Base-by-base conservation (phyloP, 208 protist genomes). In the Acanthamoeba castellanii region DNA sequence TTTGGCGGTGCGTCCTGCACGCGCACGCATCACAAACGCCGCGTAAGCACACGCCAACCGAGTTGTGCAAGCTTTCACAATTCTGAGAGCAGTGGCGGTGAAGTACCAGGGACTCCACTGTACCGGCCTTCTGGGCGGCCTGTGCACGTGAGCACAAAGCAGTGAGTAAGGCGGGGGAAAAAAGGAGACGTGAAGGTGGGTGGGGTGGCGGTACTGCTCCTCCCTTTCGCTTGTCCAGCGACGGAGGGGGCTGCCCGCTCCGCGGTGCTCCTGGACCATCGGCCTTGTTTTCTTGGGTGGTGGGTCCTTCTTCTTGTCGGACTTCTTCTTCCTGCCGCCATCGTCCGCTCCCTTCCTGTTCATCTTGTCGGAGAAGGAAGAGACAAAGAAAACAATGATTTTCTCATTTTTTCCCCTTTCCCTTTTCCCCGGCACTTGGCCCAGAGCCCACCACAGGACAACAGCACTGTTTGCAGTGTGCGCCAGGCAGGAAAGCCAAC, bases 281-380 rank as follows among this genome's bases (percentile, higher is more conserved):
- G 6, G 37, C 25, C 34, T 93, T 72, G 61, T 22, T 11, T 50
- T 50, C 37, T 81, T 81, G 8, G 72, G 72, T 50, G 81, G 81
- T 88, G 81, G 47, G 50, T 93, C 42, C 32, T 93, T 93, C 68
- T 93, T 93, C 64, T 93, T 93, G 88, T 93, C 88, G 27, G 34
- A 34, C 68, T 93, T 93, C 68, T 93, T 93, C 88, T 93, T 93
- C 6, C 88, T n/a, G 42, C 47, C 61, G 16, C 22, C 57, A 18
- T 93, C 88, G 30, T 76, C 88, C 18, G 18, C 88, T 30, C 88
- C 88, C 50, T 93, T 93, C 88, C 88, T 50, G 32, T 93, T 93
- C 88, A 93, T 93, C 88, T 93, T 55, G 5, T 42, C 0, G 0
- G 45, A 64, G 5, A 64, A 61, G 18, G 59, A 64, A 64, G 25